Percentiles rank a stretch among this genome's conserved stretches.
These are phyloP conservation scores for Pseudogymnoascus sp. DNA, from an alignment of 2,329 filamentous ascomycete species.

Conservation along the genomic window DNA sequence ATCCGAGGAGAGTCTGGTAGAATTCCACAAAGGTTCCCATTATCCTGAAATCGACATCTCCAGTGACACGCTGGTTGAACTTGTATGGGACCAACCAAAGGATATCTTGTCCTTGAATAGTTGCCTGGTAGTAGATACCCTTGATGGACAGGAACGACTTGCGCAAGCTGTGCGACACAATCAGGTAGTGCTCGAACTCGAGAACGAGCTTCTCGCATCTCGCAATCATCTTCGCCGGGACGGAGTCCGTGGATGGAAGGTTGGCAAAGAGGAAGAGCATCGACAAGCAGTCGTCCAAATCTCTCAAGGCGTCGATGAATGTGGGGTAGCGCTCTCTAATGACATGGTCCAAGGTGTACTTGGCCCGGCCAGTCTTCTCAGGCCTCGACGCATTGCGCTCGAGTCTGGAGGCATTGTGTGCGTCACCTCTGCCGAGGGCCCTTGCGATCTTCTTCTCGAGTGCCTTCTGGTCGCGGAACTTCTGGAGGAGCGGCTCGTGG, in stretches of 20 bases:
- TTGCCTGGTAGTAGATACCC: conserved; percentile 98
- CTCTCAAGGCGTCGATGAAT: conserved; percentile 86
- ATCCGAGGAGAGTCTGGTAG: conserved; percentile 91
- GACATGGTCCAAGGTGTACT: conserved; percentile 89
- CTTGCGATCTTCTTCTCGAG: conserved; percentile 96
- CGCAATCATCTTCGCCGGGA: conserved; percentile 91
- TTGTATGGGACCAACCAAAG: conserved; percentile 96
- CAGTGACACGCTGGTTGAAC: conserved; percentile 90
- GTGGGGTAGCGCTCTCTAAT: conserved; percentile 97
- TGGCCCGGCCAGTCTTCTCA: conserved; percentile 83
- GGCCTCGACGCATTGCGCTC: conserved; percentile 80
- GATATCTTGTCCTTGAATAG: conserved; percentile 92
- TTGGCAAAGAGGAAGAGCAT: conserved; percentile 98
- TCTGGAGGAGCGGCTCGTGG: conserved; percentile 86
- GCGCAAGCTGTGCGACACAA: conserved; percentile 79
- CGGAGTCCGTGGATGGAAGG: conserved; percentile 78
- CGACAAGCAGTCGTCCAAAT: conserved; percentile 91
- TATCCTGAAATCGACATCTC: conserved; percentile 95
- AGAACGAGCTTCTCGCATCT: conserved; percentile 87
- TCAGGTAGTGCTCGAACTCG: conserved; percentile 97
- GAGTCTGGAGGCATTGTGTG: conserved; percentile 76
- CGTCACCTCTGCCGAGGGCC: conserved; percentile 85
- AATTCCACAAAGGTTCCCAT: conserved; percentile 99
- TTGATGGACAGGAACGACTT: conserved; percentile 99
- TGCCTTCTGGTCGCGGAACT: conserved; percentile 94